Base-by-base conservation (phyloP, 2,329 filamentous ascomycete genomes). In the Mycosphaerelloides madeirae region DNA sequence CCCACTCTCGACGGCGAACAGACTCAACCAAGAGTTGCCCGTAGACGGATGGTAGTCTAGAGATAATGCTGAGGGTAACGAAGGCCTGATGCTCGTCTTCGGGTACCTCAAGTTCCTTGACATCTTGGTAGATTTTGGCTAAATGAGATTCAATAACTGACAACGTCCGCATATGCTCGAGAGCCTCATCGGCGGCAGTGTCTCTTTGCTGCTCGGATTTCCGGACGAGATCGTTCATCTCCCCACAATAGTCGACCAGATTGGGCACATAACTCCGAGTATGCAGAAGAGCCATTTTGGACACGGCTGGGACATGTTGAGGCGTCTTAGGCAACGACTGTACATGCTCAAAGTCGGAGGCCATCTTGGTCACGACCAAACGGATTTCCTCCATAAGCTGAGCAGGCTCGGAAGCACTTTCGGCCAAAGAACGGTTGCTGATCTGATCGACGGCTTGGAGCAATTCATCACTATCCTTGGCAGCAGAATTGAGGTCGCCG, bases 21-120 rank as follows among this genome's bases (percentile, higher is more conserved):
- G 88, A 85, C 67, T 98, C 93, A 3, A 87, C 79, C 15, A 95
- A 72, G 46, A 95, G 85, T 2, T 89, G 90, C 0, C 90, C 90
- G 63, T 97, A 98, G 57, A 95, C 82, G 44, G 85, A 84, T 0
- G 93, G 93, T 22, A 97, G 77, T 51, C 90, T 82, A 33, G 90
- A 83, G 29, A 96, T 83, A 16, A 87, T 74, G 14, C 83, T 81
- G 16, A 98, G 74, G 31, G 87, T 79, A 51, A 95, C 84, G 62
- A 96, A 90, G 0, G 85, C 84, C 25, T 87, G 81, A 60, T 85
- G 76, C 35, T 87, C 85, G 48, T 93, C 85, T 47, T 85, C 79
- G 6, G 84, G 80, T 38, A 87, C 74, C 51, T 84, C 83, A 34
- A 96, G 69, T 2, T 78, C 75, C 43, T 80, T 80, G 48, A 95